A percentile compares a stretch with the other conserved stretches of the same genome.
phyloP scores from a whole-genome alignment of 805 yeast species.

The Metschnikowia borealis region DNA sequence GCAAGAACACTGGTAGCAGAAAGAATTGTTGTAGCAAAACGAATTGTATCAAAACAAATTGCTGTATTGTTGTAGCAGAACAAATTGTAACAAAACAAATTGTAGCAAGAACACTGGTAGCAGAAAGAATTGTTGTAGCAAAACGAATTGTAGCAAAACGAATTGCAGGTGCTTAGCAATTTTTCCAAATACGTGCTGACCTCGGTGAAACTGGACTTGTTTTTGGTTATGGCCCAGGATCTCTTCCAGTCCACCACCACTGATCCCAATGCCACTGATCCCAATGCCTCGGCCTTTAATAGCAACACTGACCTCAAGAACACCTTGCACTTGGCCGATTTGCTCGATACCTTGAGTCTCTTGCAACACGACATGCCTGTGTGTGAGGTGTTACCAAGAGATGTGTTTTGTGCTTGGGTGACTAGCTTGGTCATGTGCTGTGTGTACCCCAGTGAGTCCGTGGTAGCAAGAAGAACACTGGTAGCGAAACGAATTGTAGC shows the following conservation, averaged over 20 bases:
- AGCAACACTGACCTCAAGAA: too few species aligned
- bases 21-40: too few species aligned
- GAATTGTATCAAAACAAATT: too few species aligned
- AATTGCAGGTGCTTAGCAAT: slow-evolving; percentile 23
- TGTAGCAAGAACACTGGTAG: too few species aligned
- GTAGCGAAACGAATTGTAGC: too few species aligned
- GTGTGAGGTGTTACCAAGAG: slow-evolving; percentile 18
- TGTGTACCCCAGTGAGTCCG: slow-evolving; percentile 38
- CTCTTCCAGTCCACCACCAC: slow-evolving; percentile 16
- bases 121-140: too few species aligned
- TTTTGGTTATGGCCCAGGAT: slow-evolving; percentile 21
- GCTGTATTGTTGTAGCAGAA: too few species aligned
- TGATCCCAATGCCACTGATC: background rate
- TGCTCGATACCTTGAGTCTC: slow-evolving; percentile 29
- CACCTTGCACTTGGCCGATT: slow-evolving; percentile 21
- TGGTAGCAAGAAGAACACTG: too few species aligned
- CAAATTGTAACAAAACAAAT: too few species aligned
- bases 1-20: too few species aligned
- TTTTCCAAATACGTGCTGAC: slow-evolving; percentile 25
- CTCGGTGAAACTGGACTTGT: slow-evolving; percentile 15
- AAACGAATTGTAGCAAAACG: too few species aligned
- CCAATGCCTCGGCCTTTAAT: background rate
- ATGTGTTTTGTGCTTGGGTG: slow-evolving; percentile 8
- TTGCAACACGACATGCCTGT: slow-evolving; percentile 24
- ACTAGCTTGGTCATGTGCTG: slow-evolving; percentile 36